phyloP scores from a whole-genome alignment of 2,329 filamentous ascomycete species.

The Fusarium xyrophilum region DNA sequence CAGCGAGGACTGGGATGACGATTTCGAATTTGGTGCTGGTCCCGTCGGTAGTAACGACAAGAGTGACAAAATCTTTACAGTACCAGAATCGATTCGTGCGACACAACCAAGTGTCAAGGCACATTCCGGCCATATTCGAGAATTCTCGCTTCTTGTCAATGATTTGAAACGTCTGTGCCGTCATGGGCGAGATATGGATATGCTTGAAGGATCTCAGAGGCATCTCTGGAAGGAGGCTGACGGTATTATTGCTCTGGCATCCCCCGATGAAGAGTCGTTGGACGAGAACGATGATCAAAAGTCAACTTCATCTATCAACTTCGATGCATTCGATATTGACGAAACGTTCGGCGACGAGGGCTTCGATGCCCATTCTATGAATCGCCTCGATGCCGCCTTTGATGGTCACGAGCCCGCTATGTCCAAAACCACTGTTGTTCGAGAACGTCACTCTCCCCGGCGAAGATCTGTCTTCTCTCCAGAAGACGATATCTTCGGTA shows the following conservation, averaged over 20 bases:
- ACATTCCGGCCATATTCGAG: constrained; percentile 82
- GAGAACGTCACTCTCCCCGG: constrained; percentile 59
- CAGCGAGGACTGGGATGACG: constrained; percentile 89
- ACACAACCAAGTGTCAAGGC: constrained; percentile 83
- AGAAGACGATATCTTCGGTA: constrained; percentile 71
- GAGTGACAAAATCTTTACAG: constrained; percentile 46
- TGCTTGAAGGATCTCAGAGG: constrained; percentile 66
- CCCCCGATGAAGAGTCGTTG: constrained; percentile 66
- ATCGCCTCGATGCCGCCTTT: constrained; percentile 53
- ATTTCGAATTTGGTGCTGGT: constrained; percentile 75
- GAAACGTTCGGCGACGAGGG: constrained; percentile 56
- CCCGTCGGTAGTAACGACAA: constrained; percentile 49
- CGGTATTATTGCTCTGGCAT: constrained; percentile 85
- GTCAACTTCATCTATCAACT: constrained; percentile 50
- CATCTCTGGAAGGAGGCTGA: constrained; percentile 81
- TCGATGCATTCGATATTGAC: constrained; percentile 51
- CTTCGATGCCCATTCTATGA: constrained; percentile 55
- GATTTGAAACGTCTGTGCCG: constrained; percentile 80
- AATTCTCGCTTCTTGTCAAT: constrained; percentile 81
- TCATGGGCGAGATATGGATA: constrained; percentile 71
- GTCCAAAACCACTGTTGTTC: constrained; percentile 60
- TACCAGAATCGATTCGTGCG: constrained; percentile 80
- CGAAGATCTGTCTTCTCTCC: constrained; percentile 69
- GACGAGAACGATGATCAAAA: constrained; percentile 48
- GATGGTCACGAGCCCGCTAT: constrained; percentile 53